phyloP scores from a whole-genome alignment of 768 basidiomycete species.

The Strobilomyces confusus region DNA sequence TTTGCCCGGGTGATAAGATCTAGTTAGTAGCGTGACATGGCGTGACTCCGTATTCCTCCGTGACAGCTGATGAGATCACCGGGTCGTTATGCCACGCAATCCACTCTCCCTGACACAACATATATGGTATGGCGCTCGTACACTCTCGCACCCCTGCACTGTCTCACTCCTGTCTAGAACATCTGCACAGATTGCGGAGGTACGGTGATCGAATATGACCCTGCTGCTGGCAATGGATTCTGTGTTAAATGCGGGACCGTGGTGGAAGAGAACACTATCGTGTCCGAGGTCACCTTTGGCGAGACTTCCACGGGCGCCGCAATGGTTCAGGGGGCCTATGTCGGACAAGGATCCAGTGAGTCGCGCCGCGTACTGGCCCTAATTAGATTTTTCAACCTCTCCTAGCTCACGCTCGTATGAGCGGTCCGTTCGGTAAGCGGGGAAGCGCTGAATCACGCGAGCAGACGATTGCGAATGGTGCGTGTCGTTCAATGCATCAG shows the following conservation, averaged over 20 bases:
- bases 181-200: conserved; percentile 77
- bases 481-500: conserved; percentile 14
- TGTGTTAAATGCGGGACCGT: conserved; percentile 87
- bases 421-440: conserved; percentile 76
- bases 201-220: conserved; percentile 81
- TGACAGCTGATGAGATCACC: not conserved
- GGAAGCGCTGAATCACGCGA: conserved; percentile 81
- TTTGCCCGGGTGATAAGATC: conserved; percentile 3
- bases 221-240: conserved; percentile 80
- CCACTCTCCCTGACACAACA: not conserved
- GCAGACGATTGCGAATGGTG: conserved; percentile 88
- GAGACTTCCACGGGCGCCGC: conserved; percentile 90
- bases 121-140: conserved; percentile 16
- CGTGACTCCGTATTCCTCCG: conserved; percentile 1
- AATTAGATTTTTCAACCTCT: not conserved
- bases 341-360: conserved; percentile 88
- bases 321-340: conserved; percentile 92
- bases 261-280: conserved; percentile 89
- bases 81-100: too few relatives aligned
- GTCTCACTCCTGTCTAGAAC: conserved; percentile 36
- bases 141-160: not conserved
- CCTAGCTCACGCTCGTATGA: conserved; percentile 77
- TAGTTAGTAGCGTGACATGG: conserved; percentile 8
- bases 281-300: conserved; percentile 93
- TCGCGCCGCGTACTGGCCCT: conserved; percentile 12